Evolutionary conservation across 2,329 filamentous ascomycete genomes (phyloP), one percentile per base, ranked within the genome.

Genomic region (Neonectria magnoliae): DNA sequence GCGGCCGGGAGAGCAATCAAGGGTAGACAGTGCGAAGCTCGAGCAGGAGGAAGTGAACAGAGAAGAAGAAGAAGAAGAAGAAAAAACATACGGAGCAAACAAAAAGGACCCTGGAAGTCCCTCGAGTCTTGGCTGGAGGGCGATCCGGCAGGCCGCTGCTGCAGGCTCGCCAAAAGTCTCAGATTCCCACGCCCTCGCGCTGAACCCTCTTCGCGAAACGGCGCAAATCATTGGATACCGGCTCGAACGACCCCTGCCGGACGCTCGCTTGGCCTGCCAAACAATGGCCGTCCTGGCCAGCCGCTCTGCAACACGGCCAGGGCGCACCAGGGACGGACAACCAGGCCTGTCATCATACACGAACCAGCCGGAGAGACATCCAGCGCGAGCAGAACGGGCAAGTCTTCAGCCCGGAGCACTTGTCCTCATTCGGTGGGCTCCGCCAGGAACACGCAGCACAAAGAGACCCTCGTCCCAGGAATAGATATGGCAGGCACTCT

Each of bases 231-330:
- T 71, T 73, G 71, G 71, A 63, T 69, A 66, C 62, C 62, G 50
- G 38, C 57, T 60, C 66, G 64, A 51, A 51, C 48, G 36, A 67
- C 48, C 70, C 70, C 58, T 50, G 60, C 48, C 57, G 42, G 63
- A 48, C 64, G 42, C 62, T 73, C 71, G 71, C 71, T 74, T 73
- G 67, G 60, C 25, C 62, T 70, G 59, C 69, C 71, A 72, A 69
- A 68, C 71, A 73, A 70, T 66, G 53, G 42, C 60, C 60, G 62
- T 31, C 52, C 22, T 47, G 38, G 38, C 18, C 14, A 55, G 38
- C 31, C 27, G 62, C 38, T 36, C 57, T 45, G 56, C 38, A n/a
- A 61, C 69, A 60, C 60, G 60, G 36, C 25, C 45, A 29, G 45
- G 16, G 45, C 8, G 45, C 16, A 25, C 45, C 27, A 25, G 38